These are phyloP conservation scores for Epichloe bromicola DNA, from an alignment of 2,329 filamentous ascomycete genomes.

Conservation along the genomic window DNA sequence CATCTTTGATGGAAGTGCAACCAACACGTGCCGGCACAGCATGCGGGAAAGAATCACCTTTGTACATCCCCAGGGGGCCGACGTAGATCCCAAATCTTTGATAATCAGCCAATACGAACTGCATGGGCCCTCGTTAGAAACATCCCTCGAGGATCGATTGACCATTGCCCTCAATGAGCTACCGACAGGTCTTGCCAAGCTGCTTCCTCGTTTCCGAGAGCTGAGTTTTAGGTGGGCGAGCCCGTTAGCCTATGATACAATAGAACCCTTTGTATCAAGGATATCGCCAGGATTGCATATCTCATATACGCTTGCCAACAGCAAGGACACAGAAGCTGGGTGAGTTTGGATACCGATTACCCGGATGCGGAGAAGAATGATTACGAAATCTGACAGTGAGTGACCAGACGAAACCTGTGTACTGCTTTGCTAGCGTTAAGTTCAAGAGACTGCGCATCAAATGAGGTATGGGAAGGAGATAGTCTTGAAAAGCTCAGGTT, in stretches of 20 bases:
- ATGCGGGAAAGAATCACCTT: conserved; percentile 78
- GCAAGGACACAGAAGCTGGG: conserved; percentile 12
- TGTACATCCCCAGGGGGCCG: conserved; percentile 50
- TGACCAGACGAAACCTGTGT: conserved; percentile 32
- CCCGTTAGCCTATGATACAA: conserved; percentile 38
- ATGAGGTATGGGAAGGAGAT: conserved; percentile 12
- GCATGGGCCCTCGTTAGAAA: conserved; percentile 42
- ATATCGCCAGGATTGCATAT: conserved; percentile 72
- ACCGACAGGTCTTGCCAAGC: conserved; percentile 48
- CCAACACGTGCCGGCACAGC: conserved; percentile 7
- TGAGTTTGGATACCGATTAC: conserved; percentile 2
- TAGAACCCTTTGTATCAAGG: conserved; percentile 61
- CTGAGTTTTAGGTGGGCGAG: conserved; percentile 73
- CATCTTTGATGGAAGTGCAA: not conserved
- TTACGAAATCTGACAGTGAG: not conserved
- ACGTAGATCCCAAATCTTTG: conserved; percentile 51
- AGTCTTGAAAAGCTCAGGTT: not conserved
- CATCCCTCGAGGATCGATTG: conserved; percentile 68
- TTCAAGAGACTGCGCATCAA: conserved; percentile 37
- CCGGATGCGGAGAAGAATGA: not conserved
- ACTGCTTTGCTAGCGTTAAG: conserved; percentile 46
- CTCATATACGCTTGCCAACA: conserved; percentile 49
- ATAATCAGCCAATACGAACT: conserved; percentile 43
- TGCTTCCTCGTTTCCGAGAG: conserved; percentile 53
- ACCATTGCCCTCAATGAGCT: conserved; percentile 65